Percentiles rank a stretch among this genome's conserved stretches.
phyloP scores from a whole-genome alignment of 305 asterid genomes.

The Plantago coronopus region DNA sequence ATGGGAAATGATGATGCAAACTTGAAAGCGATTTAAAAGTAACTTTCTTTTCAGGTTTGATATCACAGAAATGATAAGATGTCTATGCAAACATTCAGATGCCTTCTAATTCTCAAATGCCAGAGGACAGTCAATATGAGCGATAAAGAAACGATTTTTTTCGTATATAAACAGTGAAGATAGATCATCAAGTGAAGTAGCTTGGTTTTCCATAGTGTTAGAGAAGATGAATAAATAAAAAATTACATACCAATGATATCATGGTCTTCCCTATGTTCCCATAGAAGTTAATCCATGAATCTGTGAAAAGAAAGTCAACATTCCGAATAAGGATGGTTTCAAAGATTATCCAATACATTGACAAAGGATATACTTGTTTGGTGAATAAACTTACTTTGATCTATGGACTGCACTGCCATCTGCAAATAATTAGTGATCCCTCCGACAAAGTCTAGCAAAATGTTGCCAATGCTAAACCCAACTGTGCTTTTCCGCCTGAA shows the following conservation, averaged over 20 bases:
- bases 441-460: constrained; percentile 81
- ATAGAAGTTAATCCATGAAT: constrained; percentile 87
- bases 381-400: constrained; percentile 63
- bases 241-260: constrained; percentile 70
- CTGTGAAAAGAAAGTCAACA: constrained; percentile 32
- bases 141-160: no score
- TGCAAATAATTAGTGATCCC: constrained; percentile 75
- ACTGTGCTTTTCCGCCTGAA: constrained; percentile 72
- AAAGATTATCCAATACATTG: neutral
- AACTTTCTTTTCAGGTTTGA: no score
- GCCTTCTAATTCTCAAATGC: no score
- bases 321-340: neutral
- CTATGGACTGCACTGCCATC: constrained; percentile 88
- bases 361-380: neutral
- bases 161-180: no score
- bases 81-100: no score
- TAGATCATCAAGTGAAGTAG: neutral
- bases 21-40: no score
- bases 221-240: neutral
- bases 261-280: constrained; percentile 91
- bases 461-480: constrained; percentile 94
- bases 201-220: constrained; percentile 1
- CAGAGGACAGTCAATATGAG: no score
- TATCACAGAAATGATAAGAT: no score
- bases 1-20: no score